These are phyloP conservation scores for Cryptococcus sp. DNA, from an alignment of 1,284 basidiomycete species.

Conservation along the genomic window DNA sequence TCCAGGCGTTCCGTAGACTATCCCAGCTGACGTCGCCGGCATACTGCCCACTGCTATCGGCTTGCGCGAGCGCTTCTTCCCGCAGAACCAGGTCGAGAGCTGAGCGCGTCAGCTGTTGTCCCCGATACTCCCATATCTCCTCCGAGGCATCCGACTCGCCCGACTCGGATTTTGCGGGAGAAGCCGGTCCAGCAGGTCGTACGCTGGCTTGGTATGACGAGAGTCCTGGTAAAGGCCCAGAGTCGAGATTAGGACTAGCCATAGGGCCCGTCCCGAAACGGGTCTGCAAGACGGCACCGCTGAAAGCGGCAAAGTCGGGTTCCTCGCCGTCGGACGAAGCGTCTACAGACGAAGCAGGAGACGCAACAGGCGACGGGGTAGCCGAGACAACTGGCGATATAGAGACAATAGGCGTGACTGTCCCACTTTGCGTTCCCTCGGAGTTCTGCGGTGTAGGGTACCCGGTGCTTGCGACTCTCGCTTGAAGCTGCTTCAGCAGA, in stretches of 20 bases:
- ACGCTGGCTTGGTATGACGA: slow-evolving; percentile 20
- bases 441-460: neutral
- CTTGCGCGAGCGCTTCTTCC: slow-evolving; percentile 31
- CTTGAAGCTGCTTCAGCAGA: slow-evolving; percentile 18
- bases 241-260: slow-evolving; percentile 1
- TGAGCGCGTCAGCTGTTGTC: slow-evolving; percentile 37
- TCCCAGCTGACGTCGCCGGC: slow-evolving; percentile 40
- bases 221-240: slow-evolving; percentile 6
- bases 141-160: slow-evolving; percentile 6
- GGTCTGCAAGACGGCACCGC: slow-evolving; percentile 21
- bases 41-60: slow-evolving; percentile 41
- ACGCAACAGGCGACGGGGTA: neutral
- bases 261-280: slow-evolving; percentile 32
- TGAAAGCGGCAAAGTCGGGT: slow-evolving; percentile 6
- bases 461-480: neutral
- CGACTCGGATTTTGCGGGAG: neutral
- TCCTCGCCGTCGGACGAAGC: slow-evolving; percentile 1
- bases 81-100: slow-evolving; percentile 36
- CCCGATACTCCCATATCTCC: slow-evolving; percentile 40
- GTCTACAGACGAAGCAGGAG: slow-evolving; percentile 3
- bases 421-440: neutral
- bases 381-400: neutral
- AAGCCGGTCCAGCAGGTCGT: slow-evolving; percentile 3
- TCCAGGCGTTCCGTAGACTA: slow-evolving; percentile 39
- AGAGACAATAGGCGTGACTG: too few relatives aligned